Evolutionary conservation across 805 yeast species (phyloP), one percentile per base, ranked within the genome.

Genomic region (Zygoascus bituminiphila): DNA sequence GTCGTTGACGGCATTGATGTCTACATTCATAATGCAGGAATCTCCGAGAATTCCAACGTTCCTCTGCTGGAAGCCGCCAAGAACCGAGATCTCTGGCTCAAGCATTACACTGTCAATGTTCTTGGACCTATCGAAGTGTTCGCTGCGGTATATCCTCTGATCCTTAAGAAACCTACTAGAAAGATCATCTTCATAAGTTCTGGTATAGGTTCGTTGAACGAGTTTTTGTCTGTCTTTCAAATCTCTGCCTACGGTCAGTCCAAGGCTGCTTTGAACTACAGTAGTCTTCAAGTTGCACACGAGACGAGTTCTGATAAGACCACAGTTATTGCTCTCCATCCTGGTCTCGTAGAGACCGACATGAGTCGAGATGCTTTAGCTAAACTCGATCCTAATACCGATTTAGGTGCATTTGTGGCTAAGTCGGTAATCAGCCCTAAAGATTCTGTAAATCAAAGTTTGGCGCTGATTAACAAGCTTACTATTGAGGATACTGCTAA

Each of bases 281-380:
- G 62, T 14, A 56, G 56, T 10, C 59, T 52, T 37, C 59, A 60
- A 19, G 33, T 69, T 35, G 52, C 63, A 36, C 14, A 20, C 26
- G 71, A 69, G 45, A 45, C 60, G 29, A 50, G 47, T 12, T 35
- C 41, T 1, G 60, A 63, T 33, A 64, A 59, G 0, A 65, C 60
- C 48, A 61, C 56, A 9, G 58, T 64, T 37, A 52, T 67, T 20
- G 53, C 69, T 10, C 12, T 69, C 12, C 69, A 68, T 45, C 76
- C 76, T 0, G 75, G 75, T 35, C 31, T 61, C 9, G 73, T 71
- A 12, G n/a, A 46, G n/a, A 66, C 69, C 31, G 73, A 70, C 43
- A 61, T 64, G 65, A 64, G 60, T 14, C 21, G 15, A 14, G 15
- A 20, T 5, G 44, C 17, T 14, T 25, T 23, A 24, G 9, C 41